Conservation (phyloP, 1,284 basidiomycete species). For the Mixia osmundae region DNA sequence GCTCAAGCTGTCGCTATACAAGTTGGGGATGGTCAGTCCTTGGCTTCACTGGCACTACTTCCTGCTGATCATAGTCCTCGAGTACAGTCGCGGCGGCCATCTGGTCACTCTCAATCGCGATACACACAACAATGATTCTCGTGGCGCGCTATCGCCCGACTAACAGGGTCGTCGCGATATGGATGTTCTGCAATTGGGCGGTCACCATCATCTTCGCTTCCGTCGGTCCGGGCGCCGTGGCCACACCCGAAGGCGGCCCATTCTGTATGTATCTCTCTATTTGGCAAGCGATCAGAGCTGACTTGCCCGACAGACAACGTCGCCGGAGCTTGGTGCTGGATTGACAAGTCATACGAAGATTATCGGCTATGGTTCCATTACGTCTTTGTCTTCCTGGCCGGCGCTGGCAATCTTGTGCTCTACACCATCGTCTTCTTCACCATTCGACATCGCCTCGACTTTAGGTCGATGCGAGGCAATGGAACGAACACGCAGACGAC, state of each 20-base stretch:
- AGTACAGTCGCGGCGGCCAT: constrained; percentile 5
- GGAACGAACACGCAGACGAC: no score
- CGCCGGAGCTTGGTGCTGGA: constrained; percentile 9
- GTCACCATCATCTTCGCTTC: constrained; percentile 1
- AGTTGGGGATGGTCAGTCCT: constrained; percentile 6
- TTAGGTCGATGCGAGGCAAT: no score
- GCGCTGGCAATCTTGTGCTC: constrained; percentile 2
- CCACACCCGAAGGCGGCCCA: neutral
- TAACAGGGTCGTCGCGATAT: neutral
- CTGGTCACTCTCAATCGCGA: constrained; percentile 6
- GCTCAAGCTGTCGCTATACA: constrained; percentile 6
- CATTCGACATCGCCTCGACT: no score
- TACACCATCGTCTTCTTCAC: constrained; percentile 5
- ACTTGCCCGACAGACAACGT: no score
- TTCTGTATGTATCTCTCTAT: no score
- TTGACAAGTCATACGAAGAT: constrained; percentile 2
- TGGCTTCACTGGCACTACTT: no score
- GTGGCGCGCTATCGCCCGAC: constrained; percentile 1
- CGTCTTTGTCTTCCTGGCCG: constrained; percentile 6
- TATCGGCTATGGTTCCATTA: constrained; percentile 6
- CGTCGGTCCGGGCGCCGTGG: constrained; percentile 4
- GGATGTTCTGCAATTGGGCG: no score
- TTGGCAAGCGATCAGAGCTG: no score
- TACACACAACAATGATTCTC: constrained; percentile 4
- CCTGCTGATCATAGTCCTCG: no score